Conservation (phyloP, 164 flowering plant species). For the Buxus sempervirens region DNA sequence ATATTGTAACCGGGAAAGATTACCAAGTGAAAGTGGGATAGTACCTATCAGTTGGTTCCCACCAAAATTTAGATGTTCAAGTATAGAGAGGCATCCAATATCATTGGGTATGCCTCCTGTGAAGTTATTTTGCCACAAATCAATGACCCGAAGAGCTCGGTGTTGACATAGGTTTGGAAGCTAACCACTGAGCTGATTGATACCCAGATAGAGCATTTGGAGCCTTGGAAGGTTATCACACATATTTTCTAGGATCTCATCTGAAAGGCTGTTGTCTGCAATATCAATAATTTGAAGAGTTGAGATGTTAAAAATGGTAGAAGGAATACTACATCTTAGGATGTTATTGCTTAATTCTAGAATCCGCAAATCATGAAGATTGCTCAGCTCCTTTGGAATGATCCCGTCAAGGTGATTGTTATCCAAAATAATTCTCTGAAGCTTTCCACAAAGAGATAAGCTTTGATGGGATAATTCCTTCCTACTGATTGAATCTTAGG, state of each 20-base stretch:
- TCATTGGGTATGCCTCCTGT: slow-evolving; percentile 5
- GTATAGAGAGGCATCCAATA: background rate
- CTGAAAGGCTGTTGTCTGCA: slow-evolving; percentile 10
- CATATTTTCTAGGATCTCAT: slow-evolving; percentile 7
- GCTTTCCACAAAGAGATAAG: background rate
- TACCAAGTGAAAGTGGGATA: background rate
- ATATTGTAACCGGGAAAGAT: background rate
- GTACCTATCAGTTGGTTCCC: background rate
- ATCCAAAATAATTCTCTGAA: background rate
- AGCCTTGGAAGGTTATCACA: slow-evolving; percentile 5
- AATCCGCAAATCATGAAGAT: slow-evolving; percentile 6
- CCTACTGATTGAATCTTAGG: background rate
- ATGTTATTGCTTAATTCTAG: slow-evolving; percentile 7
- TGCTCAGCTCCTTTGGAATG: slow-evolving; percentile 14
- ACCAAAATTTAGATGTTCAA: background rate
- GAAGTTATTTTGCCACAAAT: slow-evolving; percentile 13
- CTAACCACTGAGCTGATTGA: slow-evolving; percentile 5
- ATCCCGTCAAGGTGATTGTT: slow-evolving; percentile 9
- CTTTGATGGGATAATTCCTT: slow-evolving; percentile 5
- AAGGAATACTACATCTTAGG: slow-evolving; percentile 15
- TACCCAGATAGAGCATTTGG: background rate
- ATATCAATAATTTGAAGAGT: slow-evolving; percentile 6
- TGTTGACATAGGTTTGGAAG: slow-evolving; percentile 12
- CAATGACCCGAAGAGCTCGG: background rate
- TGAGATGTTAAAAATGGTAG: slow-evolving; percentile 19